Evolutionary conservation across 2,329 filamentous ascomycete species (phyloP).

Genomic region (Polychaeton citri): DNA sequence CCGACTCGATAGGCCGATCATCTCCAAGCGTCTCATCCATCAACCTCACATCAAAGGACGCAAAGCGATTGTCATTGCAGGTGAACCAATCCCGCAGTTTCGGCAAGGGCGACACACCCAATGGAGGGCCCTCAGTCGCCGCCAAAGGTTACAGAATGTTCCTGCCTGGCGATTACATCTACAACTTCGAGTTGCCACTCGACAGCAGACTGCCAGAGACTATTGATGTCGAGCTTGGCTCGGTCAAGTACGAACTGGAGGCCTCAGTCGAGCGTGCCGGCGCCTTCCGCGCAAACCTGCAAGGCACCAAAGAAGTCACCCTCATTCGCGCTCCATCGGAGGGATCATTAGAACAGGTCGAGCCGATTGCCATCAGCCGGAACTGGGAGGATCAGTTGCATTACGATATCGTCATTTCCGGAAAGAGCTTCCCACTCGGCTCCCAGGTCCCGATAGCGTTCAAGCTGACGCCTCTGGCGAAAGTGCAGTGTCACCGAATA

Average conservation of each 20-base stretch:
- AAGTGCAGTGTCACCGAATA: slow-evolving; percentile 84
- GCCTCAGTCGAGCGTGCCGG: slow-evolving; percentile 74
- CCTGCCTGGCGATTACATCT: slow-evolving; percentile 58
- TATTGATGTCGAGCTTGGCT: slow-evolving; percentile 73
- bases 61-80: slow-evolving; percentile 62
- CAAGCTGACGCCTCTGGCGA: slow-evolving; percentile 82
- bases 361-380: slow-evolving; percentile 84
- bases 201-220: slow-evolving; percentile 72
- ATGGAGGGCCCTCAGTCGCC: slow-evolving; percentile 42
- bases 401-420: slow-evolving; percentile 92
- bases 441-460: slow-evolving; percentile 84
- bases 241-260: slow-evolving; percentile 78
- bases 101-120: slow-evolving; percentile 58
- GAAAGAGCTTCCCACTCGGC: slow-evolving; percentile 85
- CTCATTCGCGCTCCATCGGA: slow-evolving; percentile 79
- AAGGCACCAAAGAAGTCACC: slow-evolving; percentile 67
- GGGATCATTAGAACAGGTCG: slow-evolving; percentile 76
- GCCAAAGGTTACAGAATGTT: slow-evolving; percentile 81
- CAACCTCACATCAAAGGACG: slow-evolving; percentile 35
- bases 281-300: slow-evolving; percentile 77
- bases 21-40: slow-evolving; percentile 27
- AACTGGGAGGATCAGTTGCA: slow-evolving; percentile 93
- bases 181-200: slow-evolving; percentile 71
- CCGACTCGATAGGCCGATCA: slow-evolving; percentile 16
- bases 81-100: slow-evolving; percentile 76